Conservation (phyloP, 768 basidiomycete species). For the Hygrophoropsis aurantiaca region DNA sequence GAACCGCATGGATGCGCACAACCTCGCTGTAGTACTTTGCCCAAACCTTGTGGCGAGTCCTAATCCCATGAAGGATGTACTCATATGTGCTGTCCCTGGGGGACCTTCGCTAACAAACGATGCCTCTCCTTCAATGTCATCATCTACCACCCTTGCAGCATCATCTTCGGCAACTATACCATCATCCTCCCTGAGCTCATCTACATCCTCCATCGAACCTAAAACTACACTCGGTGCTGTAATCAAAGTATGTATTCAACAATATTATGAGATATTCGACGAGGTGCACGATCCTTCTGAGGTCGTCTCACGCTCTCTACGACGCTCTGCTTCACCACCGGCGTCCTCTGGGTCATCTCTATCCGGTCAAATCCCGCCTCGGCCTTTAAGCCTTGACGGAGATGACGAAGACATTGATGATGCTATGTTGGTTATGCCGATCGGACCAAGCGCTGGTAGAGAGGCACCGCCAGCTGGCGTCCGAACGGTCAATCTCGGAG, state of each 20-base stretch:
- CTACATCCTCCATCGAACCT: conserved; percentile 39
- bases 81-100: conserved; percentile 66
- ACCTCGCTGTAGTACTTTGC: conserved; percentile 75
- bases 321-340: conserved; percentile 23
- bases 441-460: conserved; percentile 41
- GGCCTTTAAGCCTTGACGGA: conserved; percentile 26
- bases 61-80: conserved; percentile 68
- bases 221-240: conserved; percentile 68
- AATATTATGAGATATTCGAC: conserved; percentile 85
- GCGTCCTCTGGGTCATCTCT: conserved; percentile 19
- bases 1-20: conserved; percentile 83
- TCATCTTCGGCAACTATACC: conserved; percentile 4
- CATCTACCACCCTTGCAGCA: conserved; percentile 6
- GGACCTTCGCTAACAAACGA: conserved; percentile 38
- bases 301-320: conserved; percentile 37
- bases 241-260: conserved; percentile 75
- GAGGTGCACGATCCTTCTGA: conserved; percentile 74
- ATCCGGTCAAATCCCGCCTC: conserved; percentile 21
- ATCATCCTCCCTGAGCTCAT: conserved; percentile 17
- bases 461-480: conserved; percentile 11
- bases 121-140: conserved; percentile 18
- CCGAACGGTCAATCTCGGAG: conserved; percentile 28
- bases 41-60: conserved; percentile 77
- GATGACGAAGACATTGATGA: conserved; percentile 77
- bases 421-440: conserved; percentile 71